phyloP scores from a whole-genome alignment of 768 basidiomycete species.

The Astraeus odoratus region DNA sequence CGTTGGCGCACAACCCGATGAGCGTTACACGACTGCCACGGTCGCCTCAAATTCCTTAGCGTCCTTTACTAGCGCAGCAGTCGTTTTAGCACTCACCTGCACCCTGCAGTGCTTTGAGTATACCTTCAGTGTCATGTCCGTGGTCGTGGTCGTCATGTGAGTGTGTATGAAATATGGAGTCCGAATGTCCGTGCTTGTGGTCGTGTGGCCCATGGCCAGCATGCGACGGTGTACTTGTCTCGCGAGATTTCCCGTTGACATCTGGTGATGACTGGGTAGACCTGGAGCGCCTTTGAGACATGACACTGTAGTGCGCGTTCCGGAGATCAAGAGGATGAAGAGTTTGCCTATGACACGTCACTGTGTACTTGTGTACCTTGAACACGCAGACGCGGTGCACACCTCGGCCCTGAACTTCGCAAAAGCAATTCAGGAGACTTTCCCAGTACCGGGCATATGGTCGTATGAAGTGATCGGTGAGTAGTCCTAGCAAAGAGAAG shows the following conservation, averaged over 20 bases:
- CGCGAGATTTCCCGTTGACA: constrained; percentile 15
- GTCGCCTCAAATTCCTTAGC: constrained; percentile 45
- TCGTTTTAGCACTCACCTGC: constrained; percentile 38
- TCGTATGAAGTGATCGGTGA: not conserved
- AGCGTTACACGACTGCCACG: constrained; percentile 80
- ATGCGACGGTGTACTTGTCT: constrained; percentile 1
- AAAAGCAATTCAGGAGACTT: not conserved
- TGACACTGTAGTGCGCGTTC: constrained; percentile 8
- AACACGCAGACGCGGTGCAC: not conserved
- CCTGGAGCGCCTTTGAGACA: constrained; percentile 16
- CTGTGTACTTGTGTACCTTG: constrained; percentile 3
- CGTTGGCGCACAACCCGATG: constrained; percentile 75
- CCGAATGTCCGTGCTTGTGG: constrained; percentile 45
- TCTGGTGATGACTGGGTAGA: constrained; percentile 15
- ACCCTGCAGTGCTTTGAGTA: constrained; percentile 62
- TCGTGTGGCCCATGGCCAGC: constrained; percentile 30
- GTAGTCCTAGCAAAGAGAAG: not conserved
- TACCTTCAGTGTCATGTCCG: constrained; percentile 54
- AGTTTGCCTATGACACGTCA: constrained; percentile 13
- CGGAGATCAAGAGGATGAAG: not conserved
- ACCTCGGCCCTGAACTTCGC: constrained; percentile 10
- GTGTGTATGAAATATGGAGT: constrained; percentile 62
- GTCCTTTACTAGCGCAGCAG: not conserved
- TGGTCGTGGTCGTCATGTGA: constrained; percentile 56
- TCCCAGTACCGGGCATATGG: constrained; percentile 1